Conservation (phyloP, 805 yeast species). For the Tetrapisispora pingtungensis region DNA sequence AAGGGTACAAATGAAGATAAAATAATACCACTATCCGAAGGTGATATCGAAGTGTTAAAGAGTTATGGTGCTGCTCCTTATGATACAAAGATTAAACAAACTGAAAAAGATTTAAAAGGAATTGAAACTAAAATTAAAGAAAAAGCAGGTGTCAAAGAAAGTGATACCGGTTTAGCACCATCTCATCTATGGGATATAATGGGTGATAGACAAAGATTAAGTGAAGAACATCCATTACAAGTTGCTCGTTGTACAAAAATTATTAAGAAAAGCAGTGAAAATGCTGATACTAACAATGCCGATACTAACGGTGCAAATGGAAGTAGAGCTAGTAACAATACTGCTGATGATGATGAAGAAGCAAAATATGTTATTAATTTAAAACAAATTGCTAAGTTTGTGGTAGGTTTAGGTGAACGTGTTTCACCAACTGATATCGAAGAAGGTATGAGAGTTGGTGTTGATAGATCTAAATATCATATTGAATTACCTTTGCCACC, state of each 20-base stretch:
- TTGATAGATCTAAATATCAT: conserved; percentile 92
- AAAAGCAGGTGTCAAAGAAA: conserved; percentile 86
- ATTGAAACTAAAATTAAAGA: conserved; percentile 85
- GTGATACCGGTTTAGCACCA: conserved; percentile 96
- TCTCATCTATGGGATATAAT: conserved; percentile 96
- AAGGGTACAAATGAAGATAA: conserved; percentile 54
- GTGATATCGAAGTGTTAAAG: conserved; percentile 93
- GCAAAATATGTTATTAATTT: conserved; percentile 91
- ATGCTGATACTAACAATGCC: conserved; percentile 14
- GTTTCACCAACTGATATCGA: conserved; percentile 98
- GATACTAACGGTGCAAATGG: conserved; percentile 14
- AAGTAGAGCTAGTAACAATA: conserved; percentile 12
- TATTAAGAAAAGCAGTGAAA: conserved; percentile 50
- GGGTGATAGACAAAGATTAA: conserved; percentile 90
- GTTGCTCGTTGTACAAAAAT: conserved; percentile 98
- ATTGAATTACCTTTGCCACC: conserved; percentile 97
- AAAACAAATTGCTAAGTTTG: conserved; percentile 96
- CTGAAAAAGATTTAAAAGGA: conserved; percentile 78
- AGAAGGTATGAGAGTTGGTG: conserved; percentile 99
- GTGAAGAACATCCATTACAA: conserved; percentile 91
- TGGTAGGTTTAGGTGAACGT: conserved; percentile 91
- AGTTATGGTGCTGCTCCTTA: conserved; percentile 98
- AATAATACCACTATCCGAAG: conserved; percentile 82
- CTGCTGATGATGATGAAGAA: conserved; percentile 54
- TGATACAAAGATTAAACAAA: conserved; percentile 64